Base-by-base conservation (phyloP, 2,329 filamentous ascomycete genomes). In the Aspergillus ustus region DNA sequence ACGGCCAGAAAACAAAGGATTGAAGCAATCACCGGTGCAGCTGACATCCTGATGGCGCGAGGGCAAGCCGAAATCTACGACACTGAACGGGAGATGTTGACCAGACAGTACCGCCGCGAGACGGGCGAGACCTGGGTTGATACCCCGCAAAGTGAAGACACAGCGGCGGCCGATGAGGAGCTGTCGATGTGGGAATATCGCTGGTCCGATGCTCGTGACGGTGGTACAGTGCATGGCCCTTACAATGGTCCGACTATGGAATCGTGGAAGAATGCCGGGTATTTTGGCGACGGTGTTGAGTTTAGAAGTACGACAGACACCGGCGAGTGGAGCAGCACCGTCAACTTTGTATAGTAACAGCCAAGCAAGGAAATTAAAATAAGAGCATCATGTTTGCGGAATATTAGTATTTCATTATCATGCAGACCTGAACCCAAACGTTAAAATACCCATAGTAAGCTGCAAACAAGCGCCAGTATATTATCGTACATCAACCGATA, bases 1-100 rank as follows among this genome's bases (percentile, higher is more conserved):
- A 79, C 74, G 17, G 84, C 84, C 62, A 87, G 93, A 66, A 91
- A 88, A 73, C 83, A 89, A 63, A 86, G 88, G 0, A 93, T 99
- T 59, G 85, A 94, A 70, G 83, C 85, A 51, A 91, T 99, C 65
- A 98, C 95, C 0, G 93, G 91, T 49, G 92, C 94, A 9, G 93
- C 95, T 4, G 93, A 97, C 77, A 90, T 91, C 65, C 82, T 99
- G 0, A 86, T 97, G 57, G 89, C 89, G 31, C 84, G 94, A 59
- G 93, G 93, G 20, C 88, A 94, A 65, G 86, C 89, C 2, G 92
- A 98, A n/a, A 89, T 98, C 53, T 99, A 98, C 78, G 93, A 98
- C 61, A 85, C 89, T 49, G 92, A 96, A 74, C 85, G 93, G 60
- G 95, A 98, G 77, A 77, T 90, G 63, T 84, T 99, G 29, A 87